These are phyloP conservation scores for Podila verticillata DNA, from an alignment of 192 early-diverging fungal genomes.

Conservation along the genomic window DNA sequence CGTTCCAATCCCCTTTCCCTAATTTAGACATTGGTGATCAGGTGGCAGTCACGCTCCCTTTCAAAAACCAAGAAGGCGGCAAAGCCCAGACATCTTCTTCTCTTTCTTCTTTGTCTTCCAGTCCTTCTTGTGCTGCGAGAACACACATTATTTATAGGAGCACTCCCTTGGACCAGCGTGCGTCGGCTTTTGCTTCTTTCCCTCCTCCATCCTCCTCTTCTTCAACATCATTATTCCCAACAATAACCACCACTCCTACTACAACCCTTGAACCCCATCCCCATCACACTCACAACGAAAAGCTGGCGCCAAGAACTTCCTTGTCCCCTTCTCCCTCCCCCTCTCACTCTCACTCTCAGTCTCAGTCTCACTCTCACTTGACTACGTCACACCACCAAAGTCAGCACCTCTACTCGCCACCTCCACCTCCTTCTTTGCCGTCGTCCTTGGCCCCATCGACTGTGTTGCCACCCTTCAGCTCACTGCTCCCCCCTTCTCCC, in stretches of 20 bases:
- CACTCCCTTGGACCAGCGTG: neutral
- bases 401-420: neutral
- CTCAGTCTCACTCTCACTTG: too few species aligned
- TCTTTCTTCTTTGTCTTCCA: neutral
- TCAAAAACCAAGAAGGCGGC: neutral
- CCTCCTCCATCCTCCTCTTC: constrained; percentile 4
- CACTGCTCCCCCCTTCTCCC: neutral
- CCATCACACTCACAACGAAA: neutral
- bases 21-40: neutral
- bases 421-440: neutral
- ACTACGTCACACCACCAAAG: neutral
- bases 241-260: neutral
- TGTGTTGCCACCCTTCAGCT: neutral
- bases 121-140: neutral
- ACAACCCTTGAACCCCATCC: neutral
- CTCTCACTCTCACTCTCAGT: too few species aligned
- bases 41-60: too few species aligned
- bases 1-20: neutral
- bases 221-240: neutral
- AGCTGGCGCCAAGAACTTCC: too few species aligned
- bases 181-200: constrained; percentile 1
- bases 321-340: too few species aligned
- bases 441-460: too few species aligned
- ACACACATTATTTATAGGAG: neutral
- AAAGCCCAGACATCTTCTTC: neutral